Conservation (phyloP, 257 asterid genomes). For the Rehmannia glutinosa region DNA sequence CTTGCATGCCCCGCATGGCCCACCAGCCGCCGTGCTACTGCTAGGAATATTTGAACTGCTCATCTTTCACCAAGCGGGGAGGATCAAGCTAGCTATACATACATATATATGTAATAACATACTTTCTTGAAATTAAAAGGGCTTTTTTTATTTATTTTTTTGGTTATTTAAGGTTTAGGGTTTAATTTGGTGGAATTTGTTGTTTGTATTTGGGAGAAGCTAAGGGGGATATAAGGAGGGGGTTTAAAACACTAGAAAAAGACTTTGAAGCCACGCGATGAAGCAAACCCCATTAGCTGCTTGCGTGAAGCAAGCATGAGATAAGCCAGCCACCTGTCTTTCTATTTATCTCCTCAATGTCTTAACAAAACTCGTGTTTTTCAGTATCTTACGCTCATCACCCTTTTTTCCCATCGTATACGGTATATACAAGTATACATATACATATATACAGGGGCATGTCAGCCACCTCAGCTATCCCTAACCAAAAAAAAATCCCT, state of each 20-base stretch:
- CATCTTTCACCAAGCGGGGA: constrained; percentile 18
- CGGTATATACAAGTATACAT: no score
- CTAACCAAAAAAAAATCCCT: no score
- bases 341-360: constrained; percentile 51
- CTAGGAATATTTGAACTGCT: constrained; percentile 29
- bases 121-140: neutral
- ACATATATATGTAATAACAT: no score
- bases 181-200: constrained; percentile 32
- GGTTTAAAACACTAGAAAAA: constrained; percentile 41
- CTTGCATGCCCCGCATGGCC: constrained; percentile 95
- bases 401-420: no score
- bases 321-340: constrained; percentile 50
- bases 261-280: constrained; percentile 88
- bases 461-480: no score
- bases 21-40: constrained; percentile 27
- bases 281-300: constrained; percentile 58
- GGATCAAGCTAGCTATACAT: no score
- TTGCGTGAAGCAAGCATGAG: no score
- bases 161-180: constrained; percentile 30
- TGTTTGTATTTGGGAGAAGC: no score
- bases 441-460: no score
- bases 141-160: neutral
- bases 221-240: constrained; percentile 21
- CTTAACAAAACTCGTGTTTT: no score
- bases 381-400: no score